phyloP scores from a whole-genome alignment of 2,329 filamentous ascomycete genomes.

The Trichoderma cornu-damae region DNA sequence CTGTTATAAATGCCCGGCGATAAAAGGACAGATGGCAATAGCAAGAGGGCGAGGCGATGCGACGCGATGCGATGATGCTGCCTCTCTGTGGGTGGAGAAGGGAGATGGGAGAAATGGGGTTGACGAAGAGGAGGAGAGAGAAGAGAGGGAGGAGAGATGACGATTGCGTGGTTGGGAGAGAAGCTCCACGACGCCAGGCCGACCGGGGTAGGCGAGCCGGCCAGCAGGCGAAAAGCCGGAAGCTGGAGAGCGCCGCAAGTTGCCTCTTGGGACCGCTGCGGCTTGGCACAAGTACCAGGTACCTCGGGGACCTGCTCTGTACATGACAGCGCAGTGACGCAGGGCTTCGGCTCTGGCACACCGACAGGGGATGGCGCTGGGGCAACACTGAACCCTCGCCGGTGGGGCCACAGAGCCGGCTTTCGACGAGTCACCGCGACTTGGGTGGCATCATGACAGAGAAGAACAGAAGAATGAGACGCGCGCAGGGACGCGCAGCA shows the following conservation, averaged over 20 bases:
- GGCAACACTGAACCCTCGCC: conserved; percentile 2
- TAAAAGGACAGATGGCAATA: conserved; percentile 11
- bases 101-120: not conserved
- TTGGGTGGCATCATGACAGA: not conserved
- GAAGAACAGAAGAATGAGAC: too few relatives aligned
- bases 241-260: not conserved
- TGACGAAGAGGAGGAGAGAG: conserved; percentile 19
- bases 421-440: not conserved
- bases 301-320: not conserved
- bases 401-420: not conserved
- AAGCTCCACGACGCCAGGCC: conserved; percentile 15
- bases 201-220: conserved; percentile 12
- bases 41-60: not conserved
- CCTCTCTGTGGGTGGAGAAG: conserved; percentile 1
- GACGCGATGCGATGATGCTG: not conserved
- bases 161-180: conserved; percentile 18
- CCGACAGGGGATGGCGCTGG: conserved; percentile 9
- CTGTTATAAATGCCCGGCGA: not conserved
- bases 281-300: not conserved
- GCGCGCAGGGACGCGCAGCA: not conserved
- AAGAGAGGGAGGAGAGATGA: conserved; percentile 21
- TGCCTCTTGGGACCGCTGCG: not conserved
- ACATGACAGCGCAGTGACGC: conserved; percentile 11
- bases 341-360: conserved; percentile 3
- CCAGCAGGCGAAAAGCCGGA: not conserved